Conservation (phyloP, 352 stramenopile genomes). For the Phytophthora niederhauseri region DNA sequence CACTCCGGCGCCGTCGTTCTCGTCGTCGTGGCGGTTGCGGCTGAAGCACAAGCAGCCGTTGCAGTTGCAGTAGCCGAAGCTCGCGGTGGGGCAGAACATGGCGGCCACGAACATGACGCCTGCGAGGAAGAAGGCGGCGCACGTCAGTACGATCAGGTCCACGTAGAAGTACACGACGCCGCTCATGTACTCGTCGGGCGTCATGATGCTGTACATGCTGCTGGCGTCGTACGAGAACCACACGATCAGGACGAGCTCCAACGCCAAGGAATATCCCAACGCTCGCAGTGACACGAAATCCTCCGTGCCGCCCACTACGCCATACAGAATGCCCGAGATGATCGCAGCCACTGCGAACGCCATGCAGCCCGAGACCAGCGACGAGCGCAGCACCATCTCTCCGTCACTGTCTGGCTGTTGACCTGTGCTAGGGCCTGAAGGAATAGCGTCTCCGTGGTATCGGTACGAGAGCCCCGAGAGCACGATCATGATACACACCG, state of each 20-base stretch:
- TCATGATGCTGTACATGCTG: conserved; percentile 65
- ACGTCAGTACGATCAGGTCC: conserved; percentile 58
- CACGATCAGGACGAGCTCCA: conserved; percentile 55
- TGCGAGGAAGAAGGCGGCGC: conserved; percentile 44
- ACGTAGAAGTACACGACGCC: conserved; percentile 74
- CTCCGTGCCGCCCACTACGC: conserved; percentile 23
- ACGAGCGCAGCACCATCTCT: conserved; percentile 41
- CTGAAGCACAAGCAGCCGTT: conserved; percentile 41
- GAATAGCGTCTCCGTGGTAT: conserved; percentile 29
- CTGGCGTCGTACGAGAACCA: conserved; percentile 63
- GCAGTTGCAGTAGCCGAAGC: conserved; percentile 42
- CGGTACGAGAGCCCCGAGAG: conserved; percentile 38
- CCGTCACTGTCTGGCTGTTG: conserved; percentile 17
- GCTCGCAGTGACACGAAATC: conserved; percentile 42
- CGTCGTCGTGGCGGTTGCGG: conserved; percentile 23
- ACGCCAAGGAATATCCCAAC: conserved; percentile 42
- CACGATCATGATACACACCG: conserved; percentile 45
- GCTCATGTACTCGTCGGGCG: conserved; percentile 70
- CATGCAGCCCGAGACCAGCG: conserved; percentile 33
- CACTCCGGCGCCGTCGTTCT: conserved; percentile 18
- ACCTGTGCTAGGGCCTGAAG: conserved; percentile 24
- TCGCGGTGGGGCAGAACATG: conserved; percentile 39
- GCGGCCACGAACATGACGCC: conserved; percentile 38
- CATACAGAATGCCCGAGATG: conserved; percentile 33
- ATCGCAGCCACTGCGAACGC: conserved; percentile 34